Evolutionary conservation across 2,329 filamentous ascomycete genomes (phyloP).

Genomic region (Hymenoscyphus occultus): DNA sequence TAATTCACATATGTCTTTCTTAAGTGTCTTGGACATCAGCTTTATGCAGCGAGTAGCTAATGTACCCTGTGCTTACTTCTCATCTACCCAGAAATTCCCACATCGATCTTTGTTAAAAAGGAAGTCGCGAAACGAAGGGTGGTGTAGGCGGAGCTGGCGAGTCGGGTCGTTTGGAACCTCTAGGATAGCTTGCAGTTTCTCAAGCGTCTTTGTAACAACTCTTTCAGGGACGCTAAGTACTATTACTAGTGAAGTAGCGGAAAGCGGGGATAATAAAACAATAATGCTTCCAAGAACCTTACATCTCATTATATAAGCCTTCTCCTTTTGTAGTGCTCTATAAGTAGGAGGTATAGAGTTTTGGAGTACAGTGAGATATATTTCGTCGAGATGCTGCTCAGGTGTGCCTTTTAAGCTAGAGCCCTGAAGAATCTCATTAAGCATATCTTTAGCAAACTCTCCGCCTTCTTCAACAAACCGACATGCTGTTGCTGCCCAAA

Average conservation of each 20-base stretch:
- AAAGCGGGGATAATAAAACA: constrained; percentile 14
- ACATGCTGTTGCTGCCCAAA: no score
- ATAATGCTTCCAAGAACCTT: constrained; percentile 19
- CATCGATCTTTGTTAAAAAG: no score
- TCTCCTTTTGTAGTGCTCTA: constrained; percentile 17
- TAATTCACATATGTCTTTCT: constrained; percentile 22
- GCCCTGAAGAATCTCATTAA: constrained; percentile 14
- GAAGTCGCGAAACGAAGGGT: no score
- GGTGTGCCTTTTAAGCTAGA: constrained; percentile 11
- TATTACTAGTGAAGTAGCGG: constrained; percentile 13
- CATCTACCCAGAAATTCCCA: no score
- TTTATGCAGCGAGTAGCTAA: constrained; percentile 15
- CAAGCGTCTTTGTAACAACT: constrained; percentile 10
- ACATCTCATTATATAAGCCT: constrained; percentile 11
- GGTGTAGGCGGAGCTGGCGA: constrained; percentile 10
- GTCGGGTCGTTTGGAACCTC: constrained; percentile 25
- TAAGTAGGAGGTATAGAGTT: constrained; percentile 12
- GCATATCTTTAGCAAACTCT: constrained; percentile 10
- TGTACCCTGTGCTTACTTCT: constrained; percentile 10
- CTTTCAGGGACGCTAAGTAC: constrained; percentile 8
- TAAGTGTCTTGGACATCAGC: constrained; percentile 32
- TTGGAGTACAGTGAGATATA: constrained; percentile 20
- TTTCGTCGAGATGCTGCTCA: constrained; percentile 19
- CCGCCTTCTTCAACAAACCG: constrained; percentile 18
- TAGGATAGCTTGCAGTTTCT: constrained; percentile 33